Conservation (phyloP, 495 filamentous ascomycete species). For the Saxispiralis lemnorum region DNA sequence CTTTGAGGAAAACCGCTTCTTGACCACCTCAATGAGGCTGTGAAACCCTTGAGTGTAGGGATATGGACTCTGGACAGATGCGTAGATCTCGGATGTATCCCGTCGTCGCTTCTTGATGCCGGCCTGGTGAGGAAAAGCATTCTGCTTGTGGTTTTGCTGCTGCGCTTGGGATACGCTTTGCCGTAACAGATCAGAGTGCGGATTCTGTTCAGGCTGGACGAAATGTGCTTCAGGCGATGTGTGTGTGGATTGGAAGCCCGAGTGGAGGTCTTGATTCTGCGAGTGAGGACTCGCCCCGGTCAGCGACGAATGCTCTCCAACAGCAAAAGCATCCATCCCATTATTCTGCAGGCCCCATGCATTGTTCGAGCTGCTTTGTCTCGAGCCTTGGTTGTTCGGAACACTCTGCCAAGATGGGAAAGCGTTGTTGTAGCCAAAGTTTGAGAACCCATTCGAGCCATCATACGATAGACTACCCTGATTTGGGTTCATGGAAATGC, state of each 20-base stretch:
- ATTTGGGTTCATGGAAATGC: slow-evolving; percentile 13
- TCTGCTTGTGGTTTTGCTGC: slow-evolving; percentile 18
- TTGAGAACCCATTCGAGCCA: slow-evolving; percentile 2
- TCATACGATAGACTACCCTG: slow-evolving; percentile 11
- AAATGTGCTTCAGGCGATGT: slow-evolving; percentile 19
- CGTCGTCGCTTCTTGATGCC: slow-evolving; percentile 34
- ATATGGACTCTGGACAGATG: slow-evolving; percentile 74
- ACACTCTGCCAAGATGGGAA: slow-evolving; percentile 12
- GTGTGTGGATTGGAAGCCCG: slow-evolving; percentile 17
- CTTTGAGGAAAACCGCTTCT: slow-evolving; percentile 51
- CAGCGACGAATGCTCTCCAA: slow-evolving; percentile 47
- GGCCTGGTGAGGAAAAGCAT: slow-evolving; percentile 22
- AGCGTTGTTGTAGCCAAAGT: slow-evolving; percentile 9
- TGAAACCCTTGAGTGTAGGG: slow-evolving; percentile 82
- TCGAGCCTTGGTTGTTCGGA: slow-evolving; percentile 4
- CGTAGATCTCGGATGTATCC: slow-evolving; percentile 74
- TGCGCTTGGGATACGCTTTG: slow-evolving; percentile 19
- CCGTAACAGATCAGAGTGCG: slow-evolving; percentile 16
- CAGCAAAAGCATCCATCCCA: slow-evolving; percentile 40
- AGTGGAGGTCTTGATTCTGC: slow-evolving; percentile 13
- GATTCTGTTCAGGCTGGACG: slow-evolving; percentile 15
- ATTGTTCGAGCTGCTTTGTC: slow-evolving; percentile 10
- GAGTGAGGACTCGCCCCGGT: slow-evolving; percentile 37
- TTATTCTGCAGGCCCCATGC: slow-evolving; percentile 2
- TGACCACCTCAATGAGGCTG: slow-evolving; percentile 62